Evolutionary conservation across 805 yeast genomes (phyloP), one percentile per base, ranked within the genome.

Genomic region (Zygosaccharomyces rouxii): DNA sequence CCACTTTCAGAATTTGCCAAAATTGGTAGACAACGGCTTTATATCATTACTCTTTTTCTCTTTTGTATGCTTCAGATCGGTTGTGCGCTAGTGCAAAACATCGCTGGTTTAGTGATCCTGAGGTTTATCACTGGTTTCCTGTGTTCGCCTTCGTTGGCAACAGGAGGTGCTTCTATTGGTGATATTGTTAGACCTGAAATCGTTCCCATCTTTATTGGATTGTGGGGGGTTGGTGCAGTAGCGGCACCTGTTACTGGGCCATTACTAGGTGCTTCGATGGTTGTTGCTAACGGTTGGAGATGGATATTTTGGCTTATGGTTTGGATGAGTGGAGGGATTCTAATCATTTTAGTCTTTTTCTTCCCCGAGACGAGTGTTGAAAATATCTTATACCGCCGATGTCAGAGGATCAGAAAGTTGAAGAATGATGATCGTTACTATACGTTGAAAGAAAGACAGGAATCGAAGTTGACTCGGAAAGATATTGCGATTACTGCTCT

Each of bases 201-300:
- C 47, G 60, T 72, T 31, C 79, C 83, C 2, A 51, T 74, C 19
- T 75, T 76, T 3, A 63, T 80, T 44, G 77, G 77, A 7, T 50
- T 69, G 4, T 81, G 84, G 84, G 69, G 80, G 16, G 55, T 75
- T 28, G 80, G 77, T 42, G 77, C 80, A 0, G 76, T 76, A 35
- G 66, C 73, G 40, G 85, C 84, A 9, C 83, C 83, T 2, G 69
- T 74, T 10, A 38, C 76, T 21, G 84, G 83, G n/a, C 85, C 86
- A 1, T 56, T 81, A 5, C 56, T 81, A 37, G 84, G 85, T 33
- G 76, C 81, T 6, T 72, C 74, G 3, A 65, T 81, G 58, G 66
- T 69, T 3, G 73, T 67, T 16, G 72, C 72, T 2, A 70, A 78
- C 53, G 64, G 59, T 52, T 78, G 81, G 81, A 71, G 80, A 58